phyloP scores from a whole-genome alignment of 108 stramenopile species.

The Nitzschia sp. region DNA sequence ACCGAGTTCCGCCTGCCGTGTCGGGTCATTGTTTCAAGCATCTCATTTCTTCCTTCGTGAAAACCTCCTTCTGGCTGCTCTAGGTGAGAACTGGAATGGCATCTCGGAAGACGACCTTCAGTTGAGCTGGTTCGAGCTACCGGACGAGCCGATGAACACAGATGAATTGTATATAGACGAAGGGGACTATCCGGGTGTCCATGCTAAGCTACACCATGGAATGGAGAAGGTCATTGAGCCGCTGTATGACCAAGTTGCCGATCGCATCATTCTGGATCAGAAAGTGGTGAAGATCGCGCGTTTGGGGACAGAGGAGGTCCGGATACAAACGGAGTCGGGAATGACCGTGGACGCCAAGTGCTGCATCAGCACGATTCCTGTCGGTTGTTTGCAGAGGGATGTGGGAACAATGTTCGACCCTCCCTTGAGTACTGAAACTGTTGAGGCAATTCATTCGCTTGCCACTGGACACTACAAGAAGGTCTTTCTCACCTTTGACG shows the following conservation, averaged over 20 bases:
- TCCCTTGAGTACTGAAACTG: conserved; percentile 33
- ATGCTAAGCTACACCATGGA: conserved; percentile 52
- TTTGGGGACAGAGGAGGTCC: conserved; percentile 5
- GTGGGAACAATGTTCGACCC: conserved; percentile 31
- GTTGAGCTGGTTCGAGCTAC: conserved; percentile 15
- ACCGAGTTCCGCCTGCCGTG: too few relatives aligned
- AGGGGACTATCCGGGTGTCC: conserved; percentile 61
- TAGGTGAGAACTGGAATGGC: conserved; percentile 57
- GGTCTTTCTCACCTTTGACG: conserved; percentile 60
- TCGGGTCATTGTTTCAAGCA: too few relatives aligned
- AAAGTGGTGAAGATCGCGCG: conserved; percentile 6
- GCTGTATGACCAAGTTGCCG: conserved; percentile 8
- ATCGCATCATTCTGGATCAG: neutral
- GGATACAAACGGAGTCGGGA: conserved; percentile 37
- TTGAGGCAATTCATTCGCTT: conserved; percentile 41
- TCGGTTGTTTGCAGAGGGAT: conserved; percentile 45
- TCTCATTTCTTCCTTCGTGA: conserved; percentile 40
- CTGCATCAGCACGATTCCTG: conserved; percentile 54
- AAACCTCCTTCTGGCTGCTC: too few relatives aligned
- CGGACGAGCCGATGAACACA: neutral
- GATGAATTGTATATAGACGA: conserved; percentile 34
- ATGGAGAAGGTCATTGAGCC: conserved; percentile 50
- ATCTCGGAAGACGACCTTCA: conserved; percentile 31
- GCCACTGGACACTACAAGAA: conserved; percentile 60
- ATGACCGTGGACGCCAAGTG: conserved; percentile 32